A percentile compares a stretch with the other conserved stretches of the same genome.
phyloP scores from a whole-genome alignment of 441 rosid genomes.

The Populus hybrid region DNA sequence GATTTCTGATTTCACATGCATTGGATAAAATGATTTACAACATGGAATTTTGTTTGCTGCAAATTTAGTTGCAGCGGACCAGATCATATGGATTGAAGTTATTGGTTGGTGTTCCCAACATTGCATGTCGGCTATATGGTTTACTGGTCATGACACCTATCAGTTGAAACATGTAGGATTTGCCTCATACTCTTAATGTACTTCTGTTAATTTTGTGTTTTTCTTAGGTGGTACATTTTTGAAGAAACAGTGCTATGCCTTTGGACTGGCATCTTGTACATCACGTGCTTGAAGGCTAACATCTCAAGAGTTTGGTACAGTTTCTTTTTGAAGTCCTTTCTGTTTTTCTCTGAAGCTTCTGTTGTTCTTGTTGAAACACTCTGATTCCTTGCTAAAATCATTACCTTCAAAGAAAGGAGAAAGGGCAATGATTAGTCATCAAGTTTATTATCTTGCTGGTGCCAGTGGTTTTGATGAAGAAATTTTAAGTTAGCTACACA shows the following conservation, averaged over 20 bases:
- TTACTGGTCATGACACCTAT: too few relatives aligned
- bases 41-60: neutral
- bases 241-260: conserved; percentile 78
- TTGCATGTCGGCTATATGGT: too few relatives aligned
- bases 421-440: neutral
- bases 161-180: too few relatives aligned
- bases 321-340: neutral
- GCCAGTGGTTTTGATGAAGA: neutral
- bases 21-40: too few relatives aligned
- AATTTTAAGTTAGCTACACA: neutral
- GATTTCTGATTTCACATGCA: too few relatives aligned
- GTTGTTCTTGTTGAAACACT: neutral
- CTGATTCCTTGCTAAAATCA: neutral
- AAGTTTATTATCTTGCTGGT: neutral
- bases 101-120: too few relatives aligned
- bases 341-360: neutral
- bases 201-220: neutral
- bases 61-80: neutral
- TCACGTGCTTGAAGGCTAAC: conserved; percentile 57
- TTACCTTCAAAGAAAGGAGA: neutral
- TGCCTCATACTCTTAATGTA: neutral
- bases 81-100: neutral
- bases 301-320: conserved; percentile 69
- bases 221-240: conserved; percentile 81
- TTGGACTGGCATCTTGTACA: conserved; percentile 83